Conservation (phyloP, 139 green algal species). For the Spirogloea muscicola region DNA sequence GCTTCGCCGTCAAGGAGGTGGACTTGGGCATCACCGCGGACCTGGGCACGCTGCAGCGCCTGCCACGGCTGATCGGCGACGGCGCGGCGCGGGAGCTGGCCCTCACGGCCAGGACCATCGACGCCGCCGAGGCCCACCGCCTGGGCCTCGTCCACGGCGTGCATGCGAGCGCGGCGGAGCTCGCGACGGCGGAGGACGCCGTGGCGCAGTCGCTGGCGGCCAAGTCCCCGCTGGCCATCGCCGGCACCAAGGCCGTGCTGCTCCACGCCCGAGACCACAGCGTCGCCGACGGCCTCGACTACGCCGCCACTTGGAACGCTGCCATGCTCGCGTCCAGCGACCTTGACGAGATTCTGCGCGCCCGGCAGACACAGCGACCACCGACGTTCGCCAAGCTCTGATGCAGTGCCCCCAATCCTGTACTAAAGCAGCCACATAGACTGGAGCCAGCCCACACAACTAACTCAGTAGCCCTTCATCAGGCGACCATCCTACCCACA, state of each 20-base stretch:
- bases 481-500: too few species aligned
- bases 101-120: constrained; percentile 62
- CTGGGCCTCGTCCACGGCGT: constrained; percentile 39
- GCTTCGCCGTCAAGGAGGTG: constrained; percentile 90
- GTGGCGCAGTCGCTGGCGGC: constrained; percentile 17
- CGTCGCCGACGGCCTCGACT: constrained; percentile 59
- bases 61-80: constrained; percentile 78
- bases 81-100: constrained; percentile 68
- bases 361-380: background rate
- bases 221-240: constrained; percentile 44
- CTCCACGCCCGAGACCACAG: constrained; percentile 36
- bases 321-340: constrained; percentile 56
- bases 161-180: background rate
- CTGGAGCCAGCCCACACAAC: too few species aligned
- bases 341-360: constrained; percentile 43
- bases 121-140: constrained; percentile 30
- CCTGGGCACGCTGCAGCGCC: constrained; percentile 81
- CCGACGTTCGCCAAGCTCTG: constrained; percentile 27
- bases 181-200: background rate
- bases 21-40: constrained; percentile 85
- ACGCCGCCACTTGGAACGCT: constrained; percentile 65
- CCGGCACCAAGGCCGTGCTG: constrained; percentile 77
- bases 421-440: too few species aligned
- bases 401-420: too few species aligned
- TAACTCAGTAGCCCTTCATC: too few species aligned